Conservation (phyloP, 108 stramenopile species). For the Cyclostephanos tholiformis region DNA sequence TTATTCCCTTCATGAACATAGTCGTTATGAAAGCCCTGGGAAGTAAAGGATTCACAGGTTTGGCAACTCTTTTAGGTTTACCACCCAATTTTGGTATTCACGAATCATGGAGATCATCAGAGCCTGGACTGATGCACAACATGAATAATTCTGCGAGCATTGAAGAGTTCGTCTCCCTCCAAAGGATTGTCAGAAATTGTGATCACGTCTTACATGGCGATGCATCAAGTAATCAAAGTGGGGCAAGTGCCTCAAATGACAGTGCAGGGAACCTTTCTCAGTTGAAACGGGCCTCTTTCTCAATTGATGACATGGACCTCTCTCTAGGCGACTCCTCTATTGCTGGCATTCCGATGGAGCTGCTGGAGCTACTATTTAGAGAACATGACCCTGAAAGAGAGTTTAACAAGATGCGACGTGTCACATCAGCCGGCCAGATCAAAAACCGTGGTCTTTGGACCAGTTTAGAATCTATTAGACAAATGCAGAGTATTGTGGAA, state of each 20-base stretch:
- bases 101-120: constrained; percentile 26
- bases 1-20: constrained; percentile 69
- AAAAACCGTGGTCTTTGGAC: constrained; percentile 45
- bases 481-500: constrained; percentile 13
- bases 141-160: constrained; percentile 22
- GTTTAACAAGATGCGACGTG: constrained; percentile 52
- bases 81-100: constrained; percentile 38
- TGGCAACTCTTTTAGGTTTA: constrained; percentile 38
- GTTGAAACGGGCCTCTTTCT: not conserved
- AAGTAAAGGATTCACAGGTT: constrained; percentile 24
- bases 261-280: not conserved
- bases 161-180: constrained; percentile 43
- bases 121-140: constrained; percentile 38
- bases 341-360: constrained; percentile 29
- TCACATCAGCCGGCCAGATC: constrained; percentile 31
- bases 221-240: constrained; percentile 20
- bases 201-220: constrained; percentile 20
- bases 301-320: constrained; percentile 6
- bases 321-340: constrained; percentile 20
- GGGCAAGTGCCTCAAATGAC: not conserved
- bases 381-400: constrained; percentile 38
- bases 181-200: constrained; percentile 32
- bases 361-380: constrained; percentile 41
- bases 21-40: constrained; percentile 47
- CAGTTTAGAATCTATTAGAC: constrained; percentile 8